Conservation (phyloP, 331 rosid species). For the Pyracantha coccinea region DNA sequence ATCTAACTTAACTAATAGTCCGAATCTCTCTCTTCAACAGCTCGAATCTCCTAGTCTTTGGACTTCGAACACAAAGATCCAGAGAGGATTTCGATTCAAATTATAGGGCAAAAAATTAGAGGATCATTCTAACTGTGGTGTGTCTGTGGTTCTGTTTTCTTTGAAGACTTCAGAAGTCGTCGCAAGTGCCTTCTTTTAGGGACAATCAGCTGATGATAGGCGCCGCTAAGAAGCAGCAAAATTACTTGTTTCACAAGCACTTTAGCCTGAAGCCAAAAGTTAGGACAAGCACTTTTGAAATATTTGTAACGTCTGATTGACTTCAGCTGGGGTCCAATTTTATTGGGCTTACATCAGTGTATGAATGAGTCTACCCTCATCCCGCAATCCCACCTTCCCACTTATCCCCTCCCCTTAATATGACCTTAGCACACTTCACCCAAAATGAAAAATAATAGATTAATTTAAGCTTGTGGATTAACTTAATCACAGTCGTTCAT, state of each 20-base stretch:
- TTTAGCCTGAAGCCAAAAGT: slow-evolving; percentile 15
- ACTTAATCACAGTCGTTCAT: no score
- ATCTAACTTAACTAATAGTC: no score
- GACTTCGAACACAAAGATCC: accelerated
- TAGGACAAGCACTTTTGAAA: slow-evolving; percentile 19
- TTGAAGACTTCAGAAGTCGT: not conserved
- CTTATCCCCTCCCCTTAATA: not conserved
- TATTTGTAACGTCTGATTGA: not conserved
- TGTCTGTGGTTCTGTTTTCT: no score
- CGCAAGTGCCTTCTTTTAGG: no score
- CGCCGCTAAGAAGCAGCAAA: not conserved
- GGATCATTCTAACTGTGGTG: not conserved
- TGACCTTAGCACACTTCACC: not conserved
- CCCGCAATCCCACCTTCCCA: not conserved
- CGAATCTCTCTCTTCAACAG: no score
- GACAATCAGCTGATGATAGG: not conserved
- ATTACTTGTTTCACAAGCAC: not conserved
- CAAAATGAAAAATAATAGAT: not conserved
- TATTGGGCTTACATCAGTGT: not conserved
- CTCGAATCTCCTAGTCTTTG: no score
- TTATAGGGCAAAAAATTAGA: no score
- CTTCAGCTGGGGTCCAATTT: no score
- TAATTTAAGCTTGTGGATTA: no score
- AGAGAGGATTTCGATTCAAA: no score
- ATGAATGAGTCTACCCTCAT: not conserved